Evolutionary conservation across 805 yeast genomes (phyloP).

Genomic region (Lachancea nothofagi): DNA sequence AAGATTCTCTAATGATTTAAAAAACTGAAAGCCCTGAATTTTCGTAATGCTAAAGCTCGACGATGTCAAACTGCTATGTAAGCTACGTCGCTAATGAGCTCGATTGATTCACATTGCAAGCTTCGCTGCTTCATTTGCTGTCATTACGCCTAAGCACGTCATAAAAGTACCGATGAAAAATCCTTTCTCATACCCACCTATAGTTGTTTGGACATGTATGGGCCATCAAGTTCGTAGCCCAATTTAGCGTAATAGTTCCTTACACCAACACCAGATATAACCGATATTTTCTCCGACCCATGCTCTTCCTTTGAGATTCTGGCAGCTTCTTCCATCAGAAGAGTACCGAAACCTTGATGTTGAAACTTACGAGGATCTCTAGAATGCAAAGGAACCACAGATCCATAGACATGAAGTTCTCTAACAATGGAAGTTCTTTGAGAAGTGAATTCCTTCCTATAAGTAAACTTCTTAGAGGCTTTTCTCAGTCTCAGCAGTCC

Average conservation of each 20-base stretch:
- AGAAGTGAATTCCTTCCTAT: slow-evolving; percentile 74
- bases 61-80: too few relatives aligned
- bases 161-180: too few relatives aligned
- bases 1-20: too few relatives aligned
- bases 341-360: slow-evolving; percentile 97
- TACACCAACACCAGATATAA: slow-evolving; percentile 96
- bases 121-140: too few relatives aligned
- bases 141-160: too few relatives aligned
- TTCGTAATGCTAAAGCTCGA: too few relatives aligned
- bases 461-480: slow-evolving; percentile 85
- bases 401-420: slow-evolving; percentile 94
- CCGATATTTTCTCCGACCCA: slow-evolving; percentile 85
- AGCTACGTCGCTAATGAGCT: too few relatives aligned
- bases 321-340: slow-evolving; percentile 97
- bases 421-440: slow-evolving; percentile 93
- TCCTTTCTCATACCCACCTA: too few relatives aligned
- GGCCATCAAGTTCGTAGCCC: slow-evolving; percentile 92
- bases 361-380: slow-evolving; percentile 97
- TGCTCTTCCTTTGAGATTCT: slow-evolving; percentile 93
- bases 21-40: too few relatives aligned
- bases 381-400: slow-evolving; percentile 93
- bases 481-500: slow-evolving; percentile 84
- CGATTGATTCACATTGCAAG: too few relatives aligned
- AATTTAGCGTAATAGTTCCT: slow-evolving; percentile 89
- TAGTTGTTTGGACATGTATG: slow-evolving; percentile 81